These are phyloP conservation scores for Ogataea minuta DNA, from an alignment of 805 yeast species.

Conservation along the genomic window DNA sequence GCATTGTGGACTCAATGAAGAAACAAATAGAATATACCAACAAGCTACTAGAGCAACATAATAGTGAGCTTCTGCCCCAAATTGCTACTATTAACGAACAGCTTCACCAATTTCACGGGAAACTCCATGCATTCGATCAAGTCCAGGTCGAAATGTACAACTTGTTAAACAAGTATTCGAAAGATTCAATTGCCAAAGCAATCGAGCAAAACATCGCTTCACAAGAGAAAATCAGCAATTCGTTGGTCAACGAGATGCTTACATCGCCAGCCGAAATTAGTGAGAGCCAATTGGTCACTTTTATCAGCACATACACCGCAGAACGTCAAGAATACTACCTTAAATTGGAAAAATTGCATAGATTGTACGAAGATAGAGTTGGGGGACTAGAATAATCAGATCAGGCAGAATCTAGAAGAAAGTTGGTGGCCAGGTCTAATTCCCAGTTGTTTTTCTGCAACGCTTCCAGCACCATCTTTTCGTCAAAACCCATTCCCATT, in stretches of 20 bases:
- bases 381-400: conserved; percentile 26
- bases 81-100: conserved; percentile 24
- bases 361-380: conserved; percentile 46
- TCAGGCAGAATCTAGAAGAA: conserved; percentile 68
- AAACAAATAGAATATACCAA: conserved; percentile 38
- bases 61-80: conserved; percentile 23
- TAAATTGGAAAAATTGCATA: conserved; percentile 44
- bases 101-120: conserved; percentile 22
- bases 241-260: conserved; percentile 19
- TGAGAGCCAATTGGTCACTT: conserved; percentile 33
- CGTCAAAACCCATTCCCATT: conserved; percentile 85
- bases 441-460: conserved; percentile 69
- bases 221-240: conserved; percentile 18
- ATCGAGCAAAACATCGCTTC: conserved; percentile 34
- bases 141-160: conserved; percentile 32
- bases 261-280: conserved; percentile 15
- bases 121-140: conserved; percentile 21
- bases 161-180: conserved; percentile 32
- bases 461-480: conserved; percentile 64
- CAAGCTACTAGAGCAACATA: conserved; percentile 24
- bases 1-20: conserved; percentile 36
- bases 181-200: conserved; percentile 34
- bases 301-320: conserved; percentile 41
- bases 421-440: conserved; percentile 84
- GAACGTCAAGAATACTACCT: conserved; percentile 44